Base-by-base conservation (phyloP, 1,284 basidiomycete species). In the Lentinula novae-zelandiae region DNA sequence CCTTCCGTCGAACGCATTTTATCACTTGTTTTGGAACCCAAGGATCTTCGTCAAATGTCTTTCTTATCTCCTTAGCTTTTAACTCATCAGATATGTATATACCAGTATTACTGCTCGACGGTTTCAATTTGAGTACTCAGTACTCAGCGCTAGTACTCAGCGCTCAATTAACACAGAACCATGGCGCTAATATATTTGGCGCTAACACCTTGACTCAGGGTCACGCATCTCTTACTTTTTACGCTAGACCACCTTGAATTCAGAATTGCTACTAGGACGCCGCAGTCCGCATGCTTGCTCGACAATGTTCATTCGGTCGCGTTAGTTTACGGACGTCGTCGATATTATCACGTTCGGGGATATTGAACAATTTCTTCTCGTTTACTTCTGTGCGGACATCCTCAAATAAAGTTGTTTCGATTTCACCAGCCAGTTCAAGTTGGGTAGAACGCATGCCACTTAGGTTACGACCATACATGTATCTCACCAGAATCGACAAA, bases 401-500 rank as follows among this genome's bases (percentile, higher is more conserved):
- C 6, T 53, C 51, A 17, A 53, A 33, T 20, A 36, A 38, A 38
- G 15, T 6, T 38, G 51, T 34, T 34, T 8, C 31, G 7, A 3
- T 38, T 17, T 34, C 39, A 2, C 9, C 54, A 13, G n/a, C 56
- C 17, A 56, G 36, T 40, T 46, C 34, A 5, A 60, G 36, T 75
- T 92, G 90, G 90, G 79, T 92, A 12, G 87, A 91, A 65, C 77
- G 76, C 56, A 69, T 90, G 46, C 90, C 90, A 8, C 67, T 72
- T 10, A 78, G 75, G 71, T 65, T 83, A 38, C 81, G 77, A 50
- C 96, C 96, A 2, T 99, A 98, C 73, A 69, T 96, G 6, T 87
- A 90, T 68, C 80, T 99, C 27, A 90, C 90, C 53, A 85, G 96
- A 58, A 81, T 96, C 57, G 95, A 98, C 79, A 98, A 98, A 71